A percentile compares a stretch with the other conserved stretches of the same genome.
phyloP scores from a whole-genome alignment of 441 rosid species.

The Hura crepitans region DNA sequence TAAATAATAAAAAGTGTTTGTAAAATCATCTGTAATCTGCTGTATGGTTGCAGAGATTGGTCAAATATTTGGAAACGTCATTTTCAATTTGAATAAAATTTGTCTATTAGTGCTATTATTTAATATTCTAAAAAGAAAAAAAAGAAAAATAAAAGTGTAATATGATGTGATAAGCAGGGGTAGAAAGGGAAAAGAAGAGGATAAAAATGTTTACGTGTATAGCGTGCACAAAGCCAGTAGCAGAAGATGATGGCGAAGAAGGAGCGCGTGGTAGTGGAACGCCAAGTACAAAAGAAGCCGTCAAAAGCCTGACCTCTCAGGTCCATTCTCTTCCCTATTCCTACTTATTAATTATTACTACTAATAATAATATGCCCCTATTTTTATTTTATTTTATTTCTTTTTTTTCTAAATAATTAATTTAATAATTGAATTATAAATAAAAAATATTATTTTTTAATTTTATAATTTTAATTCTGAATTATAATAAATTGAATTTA shows the following conservation, averaged over 20 bases:
- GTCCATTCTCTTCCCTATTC: conserved; percentile 30
- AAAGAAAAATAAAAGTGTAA: neutral
- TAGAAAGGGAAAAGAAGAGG: neutral
- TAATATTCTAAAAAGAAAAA: neutral
- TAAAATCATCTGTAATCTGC: too few species aligned
- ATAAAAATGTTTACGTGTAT: conserved; percentile 82
- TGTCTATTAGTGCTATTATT: neutral
- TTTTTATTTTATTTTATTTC: neutral
- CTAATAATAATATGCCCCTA: too few species aligned
- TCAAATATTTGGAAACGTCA: conserved; percentile 7
- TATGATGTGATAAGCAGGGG: conserved; percentile 13
- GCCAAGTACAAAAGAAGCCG: conserved; percentile 89
- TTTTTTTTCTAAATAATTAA: neutral
- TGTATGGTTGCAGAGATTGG: neutral
- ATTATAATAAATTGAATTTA: too few species aligned
- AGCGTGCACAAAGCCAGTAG: conserved; percentile 81
- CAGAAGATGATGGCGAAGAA: conserved; percentile 62
- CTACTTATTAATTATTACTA: too few species aligned
- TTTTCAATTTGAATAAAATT: neutral
- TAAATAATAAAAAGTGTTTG: too few species aligned
- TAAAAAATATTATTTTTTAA: too few species aligned
- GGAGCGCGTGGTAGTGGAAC: conserved; percentile 79
- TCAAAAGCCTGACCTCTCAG: conserved; percentile 98
- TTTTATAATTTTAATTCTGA: too few species aligned
- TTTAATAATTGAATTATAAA: too few species aligned